Conservation (phyloP, 371 early-diverging fungal genomes). For the Synchytrium microbalum region DNA sequence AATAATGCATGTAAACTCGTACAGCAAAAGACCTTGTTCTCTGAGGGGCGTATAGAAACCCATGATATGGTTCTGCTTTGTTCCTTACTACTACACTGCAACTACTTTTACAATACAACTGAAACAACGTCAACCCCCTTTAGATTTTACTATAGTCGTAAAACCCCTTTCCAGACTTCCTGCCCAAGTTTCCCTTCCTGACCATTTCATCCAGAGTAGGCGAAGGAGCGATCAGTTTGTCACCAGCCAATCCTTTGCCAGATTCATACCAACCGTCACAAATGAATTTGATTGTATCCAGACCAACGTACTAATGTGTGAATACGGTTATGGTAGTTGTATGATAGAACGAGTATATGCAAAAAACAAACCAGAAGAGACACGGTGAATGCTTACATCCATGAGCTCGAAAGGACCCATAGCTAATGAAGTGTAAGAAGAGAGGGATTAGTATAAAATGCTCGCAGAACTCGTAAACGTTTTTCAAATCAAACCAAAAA, state of each 20-base stretch:
- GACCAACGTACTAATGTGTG: constrained; percentile 72
- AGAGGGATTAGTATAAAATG: not conserved
- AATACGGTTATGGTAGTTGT: not conserved
- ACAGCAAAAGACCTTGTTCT: no score
- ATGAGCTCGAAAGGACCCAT: constrained; percentile 95
- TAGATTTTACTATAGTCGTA: constrained; percentile 54
- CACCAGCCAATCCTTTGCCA: constrained; percentile 58
- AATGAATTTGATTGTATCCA: constrained; percentile 93
- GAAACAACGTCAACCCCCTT: no score
- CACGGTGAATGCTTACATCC: constrained; percentile 52
- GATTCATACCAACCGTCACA: constrained; percentile 71
- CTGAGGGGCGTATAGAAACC: no score
- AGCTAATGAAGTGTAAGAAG: constrained; percentile 27
- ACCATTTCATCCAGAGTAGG: constrained; percentile 68
- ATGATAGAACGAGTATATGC: constrained; percentile 2
- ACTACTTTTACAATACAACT: no score
- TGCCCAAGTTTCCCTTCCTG: constrained; percentile 66
- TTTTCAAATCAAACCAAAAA: not conserved
- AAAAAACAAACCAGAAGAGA: not conserved
- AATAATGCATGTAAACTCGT: no score
- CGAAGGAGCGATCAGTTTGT: constrained; percentile 62
- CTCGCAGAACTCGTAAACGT: not conserved
- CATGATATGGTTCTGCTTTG: no score
- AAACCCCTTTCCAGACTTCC: constrained; percentile 86
- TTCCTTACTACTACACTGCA: no score